phyloP scores from a whole-genome alignment of 352 stramenopile species.

The Phytophthora chlamydospora region DNA sequence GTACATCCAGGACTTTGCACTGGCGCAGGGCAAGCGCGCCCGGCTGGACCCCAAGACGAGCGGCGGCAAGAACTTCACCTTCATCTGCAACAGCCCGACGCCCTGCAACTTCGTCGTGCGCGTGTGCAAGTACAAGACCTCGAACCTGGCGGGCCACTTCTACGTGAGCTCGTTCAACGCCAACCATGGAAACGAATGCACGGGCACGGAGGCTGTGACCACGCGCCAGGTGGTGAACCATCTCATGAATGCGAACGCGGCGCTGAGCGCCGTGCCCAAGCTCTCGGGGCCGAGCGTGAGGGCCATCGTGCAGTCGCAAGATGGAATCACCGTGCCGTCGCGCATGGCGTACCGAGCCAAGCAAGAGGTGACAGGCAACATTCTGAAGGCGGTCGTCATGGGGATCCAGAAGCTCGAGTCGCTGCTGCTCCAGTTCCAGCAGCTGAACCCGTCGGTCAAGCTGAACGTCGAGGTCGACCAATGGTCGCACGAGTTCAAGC shows the following conservation, averaged over 20 bases:
- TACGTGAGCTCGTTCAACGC: constrained; percentile 46
- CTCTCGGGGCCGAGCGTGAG: constrained; percentile 43
- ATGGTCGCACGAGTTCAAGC: constrained; percentile 43
- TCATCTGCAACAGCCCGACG: constrained; percentile 51
- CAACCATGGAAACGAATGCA: constrained; percentile 41
- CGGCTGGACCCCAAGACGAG: constrained; percentile 43
- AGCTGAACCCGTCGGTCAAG: constrained; percentile 40
- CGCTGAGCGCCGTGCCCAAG: constrained; percentile 35
- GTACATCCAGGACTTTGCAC: constrained; percentile 56
- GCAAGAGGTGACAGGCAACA: constrained; percentile 30
- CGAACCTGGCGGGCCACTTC: constrained; percentile 35
- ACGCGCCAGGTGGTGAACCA: constrained; percentile 50
- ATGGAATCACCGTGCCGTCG: constrained; percentile 43
- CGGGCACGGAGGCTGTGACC: constrained; percentile 41
- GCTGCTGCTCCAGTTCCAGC: constrained; percentile 48
- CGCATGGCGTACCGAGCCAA: constrained; percentile 52
- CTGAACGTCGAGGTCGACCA: constrained; percentile 40
- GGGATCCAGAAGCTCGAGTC: constrained; percentile 59
- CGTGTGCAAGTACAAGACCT: constrained; percentile 39
- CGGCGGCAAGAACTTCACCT: constrained; percentile 59
- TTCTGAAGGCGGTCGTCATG: constrained; percentile 38
- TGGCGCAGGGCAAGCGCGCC: constrained; percentile 54
- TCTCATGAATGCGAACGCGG: constrained; percentile 33
- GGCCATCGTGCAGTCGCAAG: constrained; percentile 42
- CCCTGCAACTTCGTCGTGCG: constrained; percentile 51